Conservation (phyloP, 345 rosid species). For the Eucalyptus erythrocorys region DNA sequence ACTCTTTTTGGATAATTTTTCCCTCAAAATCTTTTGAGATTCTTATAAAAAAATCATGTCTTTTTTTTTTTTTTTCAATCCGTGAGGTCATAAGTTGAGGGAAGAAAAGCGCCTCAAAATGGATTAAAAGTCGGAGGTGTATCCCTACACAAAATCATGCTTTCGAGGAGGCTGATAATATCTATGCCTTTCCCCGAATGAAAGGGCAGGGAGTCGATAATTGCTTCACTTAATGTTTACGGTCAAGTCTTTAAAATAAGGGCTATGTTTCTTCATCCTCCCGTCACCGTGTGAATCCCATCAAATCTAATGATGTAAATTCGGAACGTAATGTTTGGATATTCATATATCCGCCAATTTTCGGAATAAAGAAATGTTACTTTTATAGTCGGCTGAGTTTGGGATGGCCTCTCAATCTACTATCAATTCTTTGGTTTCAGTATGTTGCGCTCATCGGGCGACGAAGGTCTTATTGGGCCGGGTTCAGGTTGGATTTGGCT, state of each 20-base stretch:
- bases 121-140: too few relatives aligned
- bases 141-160: too few relatives aligned
- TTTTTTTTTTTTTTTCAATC: too few relatives aligned
- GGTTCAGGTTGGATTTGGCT: not conserved
- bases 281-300: not conserved
- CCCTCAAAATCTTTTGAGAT: fast-evolving
- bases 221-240: too few relatives aligned
- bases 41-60: fast-evolving
- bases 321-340: not conserved
- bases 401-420: not conserved
- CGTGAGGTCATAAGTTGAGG: too few relatives aligned
- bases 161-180: too few relatives aligned
- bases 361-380: too few relatives aligned
- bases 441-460: not conserved
- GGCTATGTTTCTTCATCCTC: not conserved
- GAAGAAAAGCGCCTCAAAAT: too few relatives aligned
- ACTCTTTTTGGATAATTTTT: too few relatives aligned
- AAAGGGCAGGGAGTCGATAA: too few relatives aligned
- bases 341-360: not conserved
- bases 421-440: not conserved
- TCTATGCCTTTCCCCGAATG: too few relatives aligned
- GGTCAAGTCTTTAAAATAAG: too few relatives aligned
- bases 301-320: not conserved
- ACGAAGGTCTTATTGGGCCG: not conserved
- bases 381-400: not conserved